These are phyloP conservation scores for Solanum megistacrolobum DNA, from an alignment of 257 asterid species.

Conservation along the genomic window DNA sequence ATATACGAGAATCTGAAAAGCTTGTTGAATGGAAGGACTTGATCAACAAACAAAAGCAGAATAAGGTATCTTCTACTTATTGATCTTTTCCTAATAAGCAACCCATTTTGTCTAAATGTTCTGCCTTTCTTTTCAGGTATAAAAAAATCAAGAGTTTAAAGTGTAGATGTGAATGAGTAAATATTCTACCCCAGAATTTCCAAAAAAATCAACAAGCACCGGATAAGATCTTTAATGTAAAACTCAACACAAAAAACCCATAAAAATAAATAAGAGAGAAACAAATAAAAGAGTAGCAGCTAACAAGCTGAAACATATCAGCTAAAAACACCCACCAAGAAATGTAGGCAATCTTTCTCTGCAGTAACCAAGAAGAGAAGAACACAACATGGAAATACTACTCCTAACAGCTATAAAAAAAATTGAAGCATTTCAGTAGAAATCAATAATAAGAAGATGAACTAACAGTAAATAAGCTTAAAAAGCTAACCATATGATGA, in stretches of 20 bases:
- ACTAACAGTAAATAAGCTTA: not conserved
- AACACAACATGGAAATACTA: not conserved
- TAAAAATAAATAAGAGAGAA: not conserved
- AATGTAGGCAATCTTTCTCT: not conserved
- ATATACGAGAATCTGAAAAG: no score
- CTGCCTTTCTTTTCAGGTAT: no score
- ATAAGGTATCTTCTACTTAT: no score
- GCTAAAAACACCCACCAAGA: not conserved
- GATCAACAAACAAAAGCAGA: no score
- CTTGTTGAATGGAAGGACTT: no score
- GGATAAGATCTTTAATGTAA: no score
- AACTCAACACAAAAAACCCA: not conserved
- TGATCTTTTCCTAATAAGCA: no score
- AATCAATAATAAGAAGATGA: not conserved
- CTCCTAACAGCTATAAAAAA: not conserved
- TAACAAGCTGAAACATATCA: not conserved
- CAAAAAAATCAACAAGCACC: no score
- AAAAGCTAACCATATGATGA: not conserved
- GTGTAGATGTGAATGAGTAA: not conserved
- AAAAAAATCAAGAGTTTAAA: no score
- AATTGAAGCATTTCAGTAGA: not conserved
- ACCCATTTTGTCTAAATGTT: no score
- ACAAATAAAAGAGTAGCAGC: not conserved
- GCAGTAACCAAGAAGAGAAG: not conserved
- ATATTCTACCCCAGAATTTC: no score